These are phyloP conservation scores for Pleurotus tuoliensis DNA, from an alignment of 768 basidiomycete genomes.

Conservation along the genomic window DNA sequence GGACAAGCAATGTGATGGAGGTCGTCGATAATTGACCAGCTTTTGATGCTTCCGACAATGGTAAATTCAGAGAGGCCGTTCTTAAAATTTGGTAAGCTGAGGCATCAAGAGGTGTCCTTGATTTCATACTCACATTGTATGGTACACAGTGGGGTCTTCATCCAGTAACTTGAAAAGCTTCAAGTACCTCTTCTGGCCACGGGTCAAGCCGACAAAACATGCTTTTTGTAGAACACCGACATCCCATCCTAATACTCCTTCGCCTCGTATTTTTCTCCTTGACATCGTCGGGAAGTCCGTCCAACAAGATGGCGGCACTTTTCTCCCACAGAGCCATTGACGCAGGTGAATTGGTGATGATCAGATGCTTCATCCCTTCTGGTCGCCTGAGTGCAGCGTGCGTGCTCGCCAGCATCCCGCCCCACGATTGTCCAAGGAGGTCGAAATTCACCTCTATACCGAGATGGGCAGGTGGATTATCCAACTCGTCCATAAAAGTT, in stretches of 20 bases:
- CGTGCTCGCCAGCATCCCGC: slow-evolving; percentile 45
- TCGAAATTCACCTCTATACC: slow-evolving; percentile 39
- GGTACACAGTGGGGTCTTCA: slow-evolving; percentile 44
- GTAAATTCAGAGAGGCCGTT: slow-evolving; percentile 36
- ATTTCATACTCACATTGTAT: slow-evolving; percentile 36
- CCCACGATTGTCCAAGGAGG: slow-evolving; percentile 48
- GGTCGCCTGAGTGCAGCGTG: slow-evolving; percentile 35
- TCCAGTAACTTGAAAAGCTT: slow-evolving; percentile 28
- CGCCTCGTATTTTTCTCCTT: slow-evolving; percentile 34
- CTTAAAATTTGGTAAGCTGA: slow-evolving; percentile 18
- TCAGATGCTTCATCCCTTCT: slow-evolving; percentile 38
- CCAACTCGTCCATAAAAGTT: slow-evolving; percentile 51
- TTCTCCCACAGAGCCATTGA: slow-evolving; percentile 40
- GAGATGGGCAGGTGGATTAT: slow-evolving; percentile 41
- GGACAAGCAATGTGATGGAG: slow-evolving; percentile 36
- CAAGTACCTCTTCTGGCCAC: slow-evolving; percentile 34
- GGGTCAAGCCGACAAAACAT: slow-evolving; percentile 43
- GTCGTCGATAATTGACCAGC: slow-evolving; percentile 42
- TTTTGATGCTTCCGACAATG: slow-evolving; percentile 35
- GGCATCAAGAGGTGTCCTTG: background rate
- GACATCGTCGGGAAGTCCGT: slow-evolving; percentile 35
- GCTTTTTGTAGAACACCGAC: slow-evolving; percentile 34
- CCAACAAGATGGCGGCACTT: slow-evolving; percentile 23
- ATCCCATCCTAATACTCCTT: slow-evolving; percentile 43
- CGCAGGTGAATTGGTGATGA: slow-evolving; percentile 44